phyloP scores from a whole-genome alignment of 352 stramenopile genomes.

The Pythium pyrilobum region DNA sequence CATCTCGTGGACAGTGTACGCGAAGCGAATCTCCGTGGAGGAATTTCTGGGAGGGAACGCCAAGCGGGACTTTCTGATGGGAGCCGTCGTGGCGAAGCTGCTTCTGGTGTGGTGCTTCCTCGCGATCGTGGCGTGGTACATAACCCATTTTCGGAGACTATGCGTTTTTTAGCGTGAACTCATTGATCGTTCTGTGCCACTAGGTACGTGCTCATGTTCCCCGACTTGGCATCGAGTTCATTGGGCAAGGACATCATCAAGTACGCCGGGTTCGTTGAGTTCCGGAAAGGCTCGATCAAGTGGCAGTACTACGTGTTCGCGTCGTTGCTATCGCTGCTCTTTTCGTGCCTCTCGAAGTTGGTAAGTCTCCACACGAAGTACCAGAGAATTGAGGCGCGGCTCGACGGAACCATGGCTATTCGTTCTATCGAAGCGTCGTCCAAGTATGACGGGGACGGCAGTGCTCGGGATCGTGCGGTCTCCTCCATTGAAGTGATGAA shows the following conservation, averaged over 20 bases:
- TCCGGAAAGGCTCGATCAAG: slow-evolving; percentile 27
- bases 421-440: background rate
- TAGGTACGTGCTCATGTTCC: slow-evolving; percentile 54
- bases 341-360: slow-evolving; percentile 57
- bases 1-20: slow-evolving; percentile 62
- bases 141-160: background rate
- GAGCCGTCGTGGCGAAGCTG: slow-evolving; percentile 27
- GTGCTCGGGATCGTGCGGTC: background rate
- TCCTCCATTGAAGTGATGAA: slow-evolving; percentile 12
- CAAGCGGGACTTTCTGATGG: slow-evolving; percentile 40
- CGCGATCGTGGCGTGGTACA: slow-evolving; percentile 48
- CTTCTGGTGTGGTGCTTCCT: slow-evolving; percentile 41
- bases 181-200: background rate
- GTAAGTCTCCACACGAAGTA: slow-evolving; percentile 43
- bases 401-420: background rate
- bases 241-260: slow-evolving; percentile 31
- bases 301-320: slow-evolving; percentile 78
- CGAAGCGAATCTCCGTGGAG: slow-evolving; percentile 51
- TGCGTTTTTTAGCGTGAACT: background rate
- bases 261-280: slow-evolving; percentile 59
- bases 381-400: slow-evolving; percentile 1
- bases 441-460: background rate
- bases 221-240: slow-evolving; percentile 29
- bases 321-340: slow-evolving; percentile 47
- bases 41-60: slow-evolving; percentile 26